These are phyloP conservation scores for Crataegus laevigata DNA, from an alignment of 306 rosid genomes.

Conservation along the genomic window DNA sequence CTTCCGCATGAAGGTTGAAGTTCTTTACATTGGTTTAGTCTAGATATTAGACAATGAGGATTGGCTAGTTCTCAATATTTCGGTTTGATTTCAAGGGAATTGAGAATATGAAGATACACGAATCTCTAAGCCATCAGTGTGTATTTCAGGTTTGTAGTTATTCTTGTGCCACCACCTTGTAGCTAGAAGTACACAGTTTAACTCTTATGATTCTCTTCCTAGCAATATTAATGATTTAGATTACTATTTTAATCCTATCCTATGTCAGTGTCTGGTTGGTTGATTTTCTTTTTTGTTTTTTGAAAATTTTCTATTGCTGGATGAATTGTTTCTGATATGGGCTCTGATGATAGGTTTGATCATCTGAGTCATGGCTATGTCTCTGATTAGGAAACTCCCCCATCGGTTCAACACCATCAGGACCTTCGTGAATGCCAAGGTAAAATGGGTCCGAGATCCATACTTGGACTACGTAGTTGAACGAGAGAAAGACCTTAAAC, in stretches of 20 bases:
- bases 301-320: background rate
- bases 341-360: background rate
- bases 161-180: background rate
- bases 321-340: background rate
- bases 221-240: background rate
- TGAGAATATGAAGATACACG: background rate
- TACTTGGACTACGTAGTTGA: constrained; percentile 59
- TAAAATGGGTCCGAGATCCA: constrained; percentile 81
- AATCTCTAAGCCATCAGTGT: background rate
- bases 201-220: background rate
- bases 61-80: background rate
- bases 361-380: constrained; percentile 28
- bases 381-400: constrained; percentile 24
- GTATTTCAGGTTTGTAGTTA: no score
- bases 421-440: constrained; percentile 55
- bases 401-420: constrained; percentile 37
- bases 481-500: constrained; percentile 65
- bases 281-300: background rate
- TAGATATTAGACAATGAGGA: background rate
- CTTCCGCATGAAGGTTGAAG: background rate
- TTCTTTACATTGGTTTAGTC: background rate
- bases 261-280: background rate
- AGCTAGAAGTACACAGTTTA: background rate
- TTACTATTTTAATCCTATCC: background rate
- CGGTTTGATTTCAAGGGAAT: background rate